Conservation (phyloP, 192 early-diverging fungal genomes). For the Phlyctochytrium planicorne region DNA sequence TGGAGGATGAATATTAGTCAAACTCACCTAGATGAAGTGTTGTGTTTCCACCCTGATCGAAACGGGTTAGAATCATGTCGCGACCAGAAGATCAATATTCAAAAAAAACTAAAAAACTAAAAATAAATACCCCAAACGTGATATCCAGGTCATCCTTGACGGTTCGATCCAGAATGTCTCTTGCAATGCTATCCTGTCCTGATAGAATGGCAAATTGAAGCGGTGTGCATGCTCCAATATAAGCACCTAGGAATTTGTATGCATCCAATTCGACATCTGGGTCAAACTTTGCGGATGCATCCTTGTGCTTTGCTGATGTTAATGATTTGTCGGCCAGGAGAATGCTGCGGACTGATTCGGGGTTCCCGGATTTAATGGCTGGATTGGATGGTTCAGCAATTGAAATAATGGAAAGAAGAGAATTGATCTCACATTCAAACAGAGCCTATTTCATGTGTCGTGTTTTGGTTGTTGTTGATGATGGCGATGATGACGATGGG, state of each 20-base stretch:
- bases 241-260: conserved; percentile 67
- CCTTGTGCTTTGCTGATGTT: conserved; percentile 36
- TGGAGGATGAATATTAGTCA: conserved; percentile 6
- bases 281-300: conserved; percentile 39
- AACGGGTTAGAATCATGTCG: background rate
- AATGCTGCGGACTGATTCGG: conserved; percentile 34
- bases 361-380: conserved; percentile 29
- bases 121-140: conserved; percentile 57
- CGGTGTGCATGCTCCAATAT: conserved; percentile 59
- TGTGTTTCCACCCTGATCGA: conserved; percentile 63
- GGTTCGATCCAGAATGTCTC: conserved; percentile 67
- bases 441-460: too few relatives aligned
- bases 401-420: too few relatives aligned
- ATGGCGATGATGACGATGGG: too few relatives aligned
- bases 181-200: conserved; percentile 59
- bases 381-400: too few relatives aligned
- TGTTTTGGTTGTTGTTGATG: too few relatives aligned
- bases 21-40: conserved; percentile 59
- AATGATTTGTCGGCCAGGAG: conserved; percentile 37
- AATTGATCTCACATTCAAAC: too few relatives aligned
- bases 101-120: too few relatives aligned
- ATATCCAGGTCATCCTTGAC: conserved; percentile 69
- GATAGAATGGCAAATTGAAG: conserved; percentile 64
- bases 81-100: background rate
- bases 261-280: conserved; percentile 58